These are phyloP conservation scores for Amanita molliuscula DNA, from an alignment of 768 basidiomycete species.

Conservation along the genomic window DNA sequence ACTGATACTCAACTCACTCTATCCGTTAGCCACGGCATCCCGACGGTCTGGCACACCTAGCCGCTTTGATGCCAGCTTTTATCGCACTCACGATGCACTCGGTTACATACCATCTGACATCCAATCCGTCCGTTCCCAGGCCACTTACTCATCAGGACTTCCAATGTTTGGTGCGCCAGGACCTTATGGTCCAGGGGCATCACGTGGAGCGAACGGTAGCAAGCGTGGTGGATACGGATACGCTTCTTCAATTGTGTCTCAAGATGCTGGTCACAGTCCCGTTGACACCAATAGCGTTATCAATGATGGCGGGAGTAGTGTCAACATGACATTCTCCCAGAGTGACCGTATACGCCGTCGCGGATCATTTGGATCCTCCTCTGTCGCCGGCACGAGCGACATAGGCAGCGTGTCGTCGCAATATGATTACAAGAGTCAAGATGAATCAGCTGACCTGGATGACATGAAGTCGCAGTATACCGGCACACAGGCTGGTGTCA, in stretches of 20 bases:
- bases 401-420: conserved; percentile 71
- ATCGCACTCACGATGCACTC: conserved; percentile 87
- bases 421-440: conserved; percentile 85
- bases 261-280: conserved; percentile 66
- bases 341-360: conserved; percentile 79
- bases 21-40: conserved; percentile 13
- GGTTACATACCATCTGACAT: conserved; percentile 93
- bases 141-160: conserved; percentile 87
- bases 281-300: conserved; percentile 55
- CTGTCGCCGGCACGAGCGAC: conserved; percentile 66
- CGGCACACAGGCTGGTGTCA: conserved; percentile 77
- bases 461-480: conserved; percentile 87
- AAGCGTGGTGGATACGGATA: conserved; percentile 78
- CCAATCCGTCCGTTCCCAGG: conserved; percentile 93
- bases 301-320: conserved; percentile 35
- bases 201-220: conserved; percentile 50
- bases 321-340: conserved; percentile 77
- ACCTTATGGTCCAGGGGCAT: conserved; percentile 58
- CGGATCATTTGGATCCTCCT: conserved; percentile 59
- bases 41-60: conserved; percentile 84
- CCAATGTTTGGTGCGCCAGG: conserved; percentile 71
- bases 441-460: conserved; percentile 68
- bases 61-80: conserved; percentile 93
- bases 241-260: conserved; percentile 88
- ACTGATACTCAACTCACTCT: conserved; percentile 2